Conservation (phyloP, 2,329 filamentous ascomycete genomes). For the Rhynchosporium agropyri region DNA sequence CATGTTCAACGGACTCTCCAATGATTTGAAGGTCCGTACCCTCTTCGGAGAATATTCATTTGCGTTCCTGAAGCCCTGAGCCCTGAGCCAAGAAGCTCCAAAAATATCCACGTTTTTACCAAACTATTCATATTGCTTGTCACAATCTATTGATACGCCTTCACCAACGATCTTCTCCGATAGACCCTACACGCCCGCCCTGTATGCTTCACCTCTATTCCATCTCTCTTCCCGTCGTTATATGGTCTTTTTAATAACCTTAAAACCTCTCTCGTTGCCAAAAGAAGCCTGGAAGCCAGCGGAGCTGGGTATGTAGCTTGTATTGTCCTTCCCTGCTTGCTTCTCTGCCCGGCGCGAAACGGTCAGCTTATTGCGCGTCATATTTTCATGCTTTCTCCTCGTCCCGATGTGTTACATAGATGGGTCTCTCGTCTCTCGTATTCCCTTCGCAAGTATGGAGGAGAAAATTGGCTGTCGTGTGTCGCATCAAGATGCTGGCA, state of each 20-base stretch:
- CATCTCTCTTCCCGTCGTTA: slow-evolving; percentile 10
- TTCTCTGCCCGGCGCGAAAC: not conserved
- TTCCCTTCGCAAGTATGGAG: not conserved
- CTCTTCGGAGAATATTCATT: slow-evolving; percentile 10
- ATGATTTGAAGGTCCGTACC: slow-evolving; percentile 1
- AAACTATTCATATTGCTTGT: slow-evolving; percentile 12
- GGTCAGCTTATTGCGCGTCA: not conserved
- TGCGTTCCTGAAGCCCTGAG: not conserved
- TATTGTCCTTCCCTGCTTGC: not conserved
- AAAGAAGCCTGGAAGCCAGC: not conserved
- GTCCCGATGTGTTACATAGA: not conserved
- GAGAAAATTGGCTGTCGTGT: not conserved
- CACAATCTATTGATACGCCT: slow-evolving; percentile 4
- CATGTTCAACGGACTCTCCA: not conserved
- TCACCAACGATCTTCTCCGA: not conserved
- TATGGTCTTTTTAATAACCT: slow-evolving; percentile 5
- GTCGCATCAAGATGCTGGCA: slow-evolving; percentile 2
- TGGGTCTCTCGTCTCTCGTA: not conserved
- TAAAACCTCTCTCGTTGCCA: slow-evolving; percentile 7
- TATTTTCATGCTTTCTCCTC: not conserved
- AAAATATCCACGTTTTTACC: slow-evolving; percentile 6
- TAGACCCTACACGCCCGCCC: not conserved
- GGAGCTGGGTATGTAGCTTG: not conserved
- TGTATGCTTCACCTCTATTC: not conserved
- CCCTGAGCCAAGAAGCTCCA: not conserved